phyloP scores from a whole-genome alignment of 139 green algal species.

The Closterium sp. region DNA sequence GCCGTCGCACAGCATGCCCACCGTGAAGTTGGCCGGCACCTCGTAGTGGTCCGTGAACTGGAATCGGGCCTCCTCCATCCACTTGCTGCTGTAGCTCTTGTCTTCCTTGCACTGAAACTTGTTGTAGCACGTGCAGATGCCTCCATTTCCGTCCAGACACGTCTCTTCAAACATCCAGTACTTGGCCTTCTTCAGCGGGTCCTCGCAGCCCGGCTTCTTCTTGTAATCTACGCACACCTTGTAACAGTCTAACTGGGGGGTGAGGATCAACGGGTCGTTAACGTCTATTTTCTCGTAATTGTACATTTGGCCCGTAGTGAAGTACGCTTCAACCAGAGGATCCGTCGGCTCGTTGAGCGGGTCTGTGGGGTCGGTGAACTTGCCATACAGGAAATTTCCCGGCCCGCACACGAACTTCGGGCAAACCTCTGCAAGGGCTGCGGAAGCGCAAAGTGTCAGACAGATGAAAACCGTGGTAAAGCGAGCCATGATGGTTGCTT shows the following conservation, averaged over 20 bases:
- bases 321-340: not conserved
- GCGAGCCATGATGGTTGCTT: not conserved
- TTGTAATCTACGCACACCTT: not conserved
- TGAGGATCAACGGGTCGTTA: not conserved
- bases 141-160: not conserved
- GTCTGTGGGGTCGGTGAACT: not conserved
- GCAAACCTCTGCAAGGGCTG: not conserved
- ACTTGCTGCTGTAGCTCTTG: not conserved
- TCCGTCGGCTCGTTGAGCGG: not conserved
- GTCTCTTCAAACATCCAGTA: slow-evolving; percentile 13
- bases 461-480: not conserved
- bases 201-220: not conserved
- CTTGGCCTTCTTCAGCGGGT: not conserved
- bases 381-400: not conserved
- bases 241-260: not conserved
- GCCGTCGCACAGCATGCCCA: not conserved
- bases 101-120: not conserved
- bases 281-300: not conserved
- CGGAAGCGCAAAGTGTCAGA: not conserved
- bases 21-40: not conserved
- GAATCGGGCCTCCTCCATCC: not conserved
- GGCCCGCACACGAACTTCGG: not conserved
- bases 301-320: not conserved
- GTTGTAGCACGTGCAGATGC: not conserved
- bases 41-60: not conserved